A percentile compares a stretch with the other conserved stretches of the same genome.
Conservation (phyloP, 768 basidiomycete genomes). For the Cystofilobasidium ferigula region DNA sequence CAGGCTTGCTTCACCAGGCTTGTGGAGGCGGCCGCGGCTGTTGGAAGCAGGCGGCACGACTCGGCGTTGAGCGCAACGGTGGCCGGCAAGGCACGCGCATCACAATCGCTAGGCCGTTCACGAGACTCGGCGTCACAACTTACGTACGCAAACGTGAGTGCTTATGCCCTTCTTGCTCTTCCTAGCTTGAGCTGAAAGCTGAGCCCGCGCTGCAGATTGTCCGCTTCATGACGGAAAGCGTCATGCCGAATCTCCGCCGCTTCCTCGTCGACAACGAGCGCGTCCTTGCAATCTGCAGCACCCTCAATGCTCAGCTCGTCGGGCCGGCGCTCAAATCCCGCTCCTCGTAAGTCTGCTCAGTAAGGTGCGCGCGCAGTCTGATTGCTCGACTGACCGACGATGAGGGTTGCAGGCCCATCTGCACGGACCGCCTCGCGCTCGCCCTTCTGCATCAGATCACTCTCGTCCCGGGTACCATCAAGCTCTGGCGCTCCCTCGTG, state of each 20-base stretch:
- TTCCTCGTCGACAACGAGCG: constrained; percentile 78
- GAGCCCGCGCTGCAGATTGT: constrained; percentile 49
- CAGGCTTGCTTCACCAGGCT: constrained; percentile 83
- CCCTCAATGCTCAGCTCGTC: constrained; percentile 73
- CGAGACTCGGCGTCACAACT: background rate
- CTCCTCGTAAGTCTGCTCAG: constrained; percentile 46
- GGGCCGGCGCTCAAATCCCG: constrained; percentile 69
- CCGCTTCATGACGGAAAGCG: constrained; percentile 54
- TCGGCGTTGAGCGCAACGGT: background rate
- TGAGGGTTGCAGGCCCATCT: constrained; percentile 52
- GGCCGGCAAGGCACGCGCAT: background rate
- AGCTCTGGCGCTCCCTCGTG: constrained; percentile 73
- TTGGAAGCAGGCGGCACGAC: constrained; percentile 40
- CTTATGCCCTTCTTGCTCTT: background rate
- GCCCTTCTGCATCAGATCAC: constrained; percentile 68
- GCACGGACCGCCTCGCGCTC: constrained; percentile 58
- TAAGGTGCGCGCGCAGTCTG: too few relatives aligned
- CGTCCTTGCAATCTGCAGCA: constrained; percentile 63
- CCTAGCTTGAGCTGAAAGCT: background rate
- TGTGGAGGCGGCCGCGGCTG: constrained; percentile 63
- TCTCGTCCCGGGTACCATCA: constrained; percentile 60
- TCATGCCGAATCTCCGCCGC: constrained; percentile 62
- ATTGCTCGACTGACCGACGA: background rate
- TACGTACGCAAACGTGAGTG: constrained; percentile 11
- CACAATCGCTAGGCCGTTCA: background rate